These are phyloP conservation scores for Canavalia gladiata DNA, from an alignment of 306 rosid species.

Conservation along the genomic window DNA sequence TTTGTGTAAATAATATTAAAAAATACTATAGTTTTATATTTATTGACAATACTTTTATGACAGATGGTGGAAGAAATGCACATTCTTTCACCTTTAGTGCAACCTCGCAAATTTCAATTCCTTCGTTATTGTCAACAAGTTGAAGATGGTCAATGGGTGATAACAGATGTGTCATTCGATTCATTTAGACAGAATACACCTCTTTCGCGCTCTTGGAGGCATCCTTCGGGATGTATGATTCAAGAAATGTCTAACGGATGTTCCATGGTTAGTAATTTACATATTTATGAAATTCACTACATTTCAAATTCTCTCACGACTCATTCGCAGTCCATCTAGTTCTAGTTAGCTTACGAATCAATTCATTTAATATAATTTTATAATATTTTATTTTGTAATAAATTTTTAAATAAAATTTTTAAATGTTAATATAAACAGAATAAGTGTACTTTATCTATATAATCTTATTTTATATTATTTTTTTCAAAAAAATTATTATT, in stretches of 20 bases:
- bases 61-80: conserved; percentile 83
- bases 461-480: too few relatives aligned
- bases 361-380: too few relatives aligned
- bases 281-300: not conserved
- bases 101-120: conserved; percentile 63
- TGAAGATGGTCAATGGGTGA: conserved; percentile 62
- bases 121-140: conserved; percentile 70
- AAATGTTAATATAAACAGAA: too few relatives aligned
- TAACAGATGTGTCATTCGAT: conserved; percentile 69
- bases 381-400: too few relatives aligned
- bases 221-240: conserved; percentile 86
- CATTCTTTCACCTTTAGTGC: conserved; percentile 71
- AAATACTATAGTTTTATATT: not conserved
- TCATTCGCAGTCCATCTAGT: too few relatives aligned
- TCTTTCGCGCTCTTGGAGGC: conserved; percentile 56
- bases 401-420: too few relatives aligned
- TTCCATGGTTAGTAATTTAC: conserved; percentile 60
- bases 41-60: conserved; percentile 4
- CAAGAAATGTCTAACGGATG: conserved; percentile 62
- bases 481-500: too few relatives aligned
- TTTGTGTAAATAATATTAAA: not conserved
- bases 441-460: too few relatives aligned
- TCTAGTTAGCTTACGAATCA: too few relatives aligned
- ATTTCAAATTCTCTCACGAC: not conserved
- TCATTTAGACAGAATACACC: conserved; percentile 4